Percentiles rank a stretch among this genome's conserved stretches.
These are phyloP conservation scores for Ascoidea rubescens DNA, from an alignment of 805 yeast species.

Conservation along the genomic window DNA sequence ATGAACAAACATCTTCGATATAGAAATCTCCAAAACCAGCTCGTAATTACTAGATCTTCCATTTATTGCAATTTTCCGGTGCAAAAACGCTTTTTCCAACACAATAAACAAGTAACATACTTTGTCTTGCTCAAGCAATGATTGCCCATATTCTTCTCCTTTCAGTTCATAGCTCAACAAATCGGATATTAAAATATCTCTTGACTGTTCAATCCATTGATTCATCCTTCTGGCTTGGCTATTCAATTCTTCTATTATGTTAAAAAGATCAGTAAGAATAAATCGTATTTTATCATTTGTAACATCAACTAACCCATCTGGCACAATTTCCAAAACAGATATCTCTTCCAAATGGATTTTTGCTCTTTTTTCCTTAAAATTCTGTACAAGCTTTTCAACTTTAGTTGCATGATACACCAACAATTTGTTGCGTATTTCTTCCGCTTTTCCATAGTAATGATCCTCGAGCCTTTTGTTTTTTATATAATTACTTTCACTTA, in stretches of 20 bases:
- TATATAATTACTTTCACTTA: constrained; percentile 10
- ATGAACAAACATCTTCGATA: not conserved
- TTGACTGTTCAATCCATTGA: constrained; percentile 32
- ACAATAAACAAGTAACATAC: constrained; percentile 45
- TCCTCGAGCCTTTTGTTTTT: constrained; percentile 31
- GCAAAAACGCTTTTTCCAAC: constrained; percentile 31
- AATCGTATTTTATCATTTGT: constrained; percentile 6
- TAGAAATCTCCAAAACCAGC: not conserved
- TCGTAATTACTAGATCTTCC: constrained; percentile 13
- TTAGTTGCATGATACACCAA: constrained; percentile 28
- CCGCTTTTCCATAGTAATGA: constrained; percentile 46
- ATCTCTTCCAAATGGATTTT: constrained; percentile 10
- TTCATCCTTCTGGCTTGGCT: constrained; percentile 37
- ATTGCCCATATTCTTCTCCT: constrained; percentile 67
- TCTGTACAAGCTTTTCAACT: constrained; percentile 16
- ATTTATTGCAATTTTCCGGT: constrained; percentile 24
- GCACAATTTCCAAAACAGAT: not conserved
- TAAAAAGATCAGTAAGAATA: constrained; percentile 9
- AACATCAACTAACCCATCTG: constrained; percentile 2
- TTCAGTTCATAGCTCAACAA: constrained; percentile 25
- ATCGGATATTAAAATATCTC: constrained; percentile 22
- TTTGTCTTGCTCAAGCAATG: constrained; percentile 63
- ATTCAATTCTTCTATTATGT: constrained; percentile 25
- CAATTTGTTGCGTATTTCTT: constrained; percentile 37
- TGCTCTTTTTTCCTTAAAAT: constrained; percentile 15